Evolutionary conservation across 1,284 basidiomycete genomes (phyloP), one percentile per base, ranked within the genome.

Genomic region (Porodaedalea pini): DNA sequence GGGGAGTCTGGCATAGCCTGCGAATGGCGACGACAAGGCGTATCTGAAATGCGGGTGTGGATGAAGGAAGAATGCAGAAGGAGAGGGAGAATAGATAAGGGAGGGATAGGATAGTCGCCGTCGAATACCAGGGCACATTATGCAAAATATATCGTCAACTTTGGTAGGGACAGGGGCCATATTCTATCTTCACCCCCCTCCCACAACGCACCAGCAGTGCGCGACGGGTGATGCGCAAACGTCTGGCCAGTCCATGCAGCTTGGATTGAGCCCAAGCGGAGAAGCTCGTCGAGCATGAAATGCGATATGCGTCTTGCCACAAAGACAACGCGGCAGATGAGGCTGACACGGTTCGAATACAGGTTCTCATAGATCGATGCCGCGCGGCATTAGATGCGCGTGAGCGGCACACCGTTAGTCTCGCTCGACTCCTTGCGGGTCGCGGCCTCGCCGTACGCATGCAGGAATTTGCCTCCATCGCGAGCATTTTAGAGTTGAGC

Each of bases 401-500:
- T 82, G 61, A 96, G 85, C n/a, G 89, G 90, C 61, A 93, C 76
- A 63, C 88, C 90, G 39, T 75, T 73, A 41, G 76, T 74, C 60
- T 74, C 69, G 56, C 75, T 69, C 32, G 73, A 70, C 61, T 74
- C 73, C 43, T 72, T 73, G 56, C 79, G 74, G 40, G 66, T 62
- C 67, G 75, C 68, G 58, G 67, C 71, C 67, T 81, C 78, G 71
- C 85, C 83, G 60, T 90, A 88, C 55, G 79, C 72, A 61, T 89
- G 89, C 68, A 96, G 83, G 63, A 66, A 79, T 75, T 88, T 89
- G 85, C 88, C 79, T 95, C 94, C 90, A 97, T 94, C 55, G 79
- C 87, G 72, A 97, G 97, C 82, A 97, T 98, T 83, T 98, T 88
- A 71, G 85, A 83, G 75, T 98, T 95, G 59, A 98, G 85, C 61